Evolutionary conservation across 2,329 filamentous ascomycete species (phyloP).

Genomic region (Helminthosporium solani): DNA sequence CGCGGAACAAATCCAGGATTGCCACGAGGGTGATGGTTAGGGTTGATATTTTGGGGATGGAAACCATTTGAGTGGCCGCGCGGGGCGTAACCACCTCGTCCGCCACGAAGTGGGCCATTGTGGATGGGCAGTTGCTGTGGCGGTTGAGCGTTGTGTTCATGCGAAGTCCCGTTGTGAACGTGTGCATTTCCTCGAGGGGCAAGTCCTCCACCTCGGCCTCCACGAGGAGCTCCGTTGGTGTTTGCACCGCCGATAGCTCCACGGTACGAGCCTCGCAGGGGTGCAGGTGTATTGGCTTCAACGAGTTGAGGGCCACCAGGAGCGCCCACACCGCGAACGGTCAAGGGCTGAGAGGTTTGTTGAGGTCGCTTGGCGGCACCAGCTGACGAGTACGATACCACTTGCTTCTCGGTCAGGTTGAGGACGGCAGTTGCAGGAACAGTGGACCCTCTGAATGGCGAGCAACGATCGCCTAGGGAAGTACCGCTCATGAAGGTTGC

Average conservation of each 20-base stretch:
- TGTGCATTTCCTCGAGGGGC: conserved; percentile 30
- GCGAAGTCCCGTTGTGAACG: conserved; percentile 25
- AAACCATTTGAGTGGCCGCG: conserved; percentile 34
- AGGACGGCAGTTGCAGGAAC: conserved; percentile 85
- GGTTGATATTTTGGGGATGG: conserved; percentile 27
- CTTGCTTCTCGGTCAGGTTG: conserved; percentile 80
- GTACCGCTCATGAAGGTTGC: conserved; percentile 96
- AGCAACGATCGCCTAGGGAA: conserved; percentile 83
- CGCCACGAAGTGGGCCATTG: conserved; percentile 40
- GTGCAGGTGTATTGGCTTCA: conserved; percentile 56
- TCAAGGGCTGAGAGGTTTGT: conserved; percentile 53
- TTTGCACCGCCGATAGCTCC: conserved; percentile 54
- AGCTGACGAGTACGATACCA: conserved; percentile 66
- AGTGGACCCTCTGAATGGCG: conserved; percentile 90
- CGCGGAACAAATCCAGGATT: conserved; percentile 38
- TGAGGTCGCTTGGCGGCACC: conserved; percentile 55
- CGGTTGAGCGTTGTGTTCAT: conserved; percentile 18
- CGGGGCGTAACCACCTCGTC: conserved; percentile 41
- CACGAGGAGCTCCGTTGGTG: conserved; percentile 36
- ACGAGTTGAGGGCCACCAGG: conserved; percentile 61
- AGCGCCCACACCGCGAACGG: conserved; percentile 56
- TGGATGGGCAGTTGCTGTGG: conserved; percentile 42
- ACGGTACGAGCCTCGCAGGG: conserved; percentile 60
- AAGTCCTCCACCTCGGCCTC: conserved; percentile 40
- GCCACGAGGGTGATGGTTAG: conserved; percentile 31